phyloP scores from a whole-genome alignment of 2,329 filamentous ascomycete species.

The Colletotrichum tamarilloi region DNA sequence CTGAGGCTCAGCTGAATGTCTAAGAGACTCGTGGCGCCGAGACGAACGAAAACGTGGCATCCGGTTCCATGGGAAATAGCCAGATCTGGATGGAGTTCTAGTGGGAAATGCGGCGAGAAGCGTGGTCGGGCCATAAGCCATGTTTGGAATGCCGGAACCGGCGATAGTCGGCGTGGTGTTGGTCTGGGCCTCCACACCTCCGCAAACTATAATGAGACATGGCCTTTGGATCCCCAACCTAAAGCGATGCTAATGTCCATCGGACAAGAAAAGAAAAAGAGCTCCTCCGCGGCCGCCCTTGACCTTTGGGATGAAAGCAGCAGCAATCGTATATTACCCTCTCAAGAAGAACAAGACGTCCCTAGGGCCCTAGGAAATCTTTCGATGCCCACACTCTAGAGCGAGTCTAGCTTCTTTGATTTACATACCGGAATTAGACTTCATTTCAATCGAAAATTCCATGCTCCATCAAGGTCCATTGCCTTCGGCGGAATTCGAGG shows the following conservation, averaged over 20 bases:
- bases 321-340: neutral
- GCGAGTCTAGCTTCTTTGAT: neutral
- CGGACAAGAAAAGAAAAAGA: neutral
- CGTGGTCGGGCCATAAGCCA: neutral
- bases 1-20: neutral
- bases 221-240: neutral
- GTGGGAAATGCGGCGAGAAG: neutral
- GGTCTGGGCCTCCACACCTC: neutral
- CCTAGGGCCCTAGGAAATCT: neutral
- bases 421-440: neutral
- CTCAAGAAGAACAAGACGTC: neutral
- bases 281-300: neutral
- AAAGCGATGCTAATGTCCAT: neutral
- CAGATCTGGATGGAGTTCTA: neutral
- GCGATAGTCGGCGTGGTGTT: neutral
- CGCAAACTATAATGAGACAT: neutral
- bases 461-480: neutral
- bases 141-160: neutral
- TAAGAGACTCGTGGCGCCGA: neutral
- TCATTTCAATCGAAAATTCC: neutral
- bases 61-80: neutral
- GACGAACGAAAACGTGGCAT: neutral
- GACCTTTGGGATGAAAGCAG: neutral
- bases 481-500: neutral
- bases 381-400: neutral